Evolutionary conservation across 2,329 filamentous ascomycete species (phyloP).

Genomic region (Huntiella bhutanensis): DNA sequence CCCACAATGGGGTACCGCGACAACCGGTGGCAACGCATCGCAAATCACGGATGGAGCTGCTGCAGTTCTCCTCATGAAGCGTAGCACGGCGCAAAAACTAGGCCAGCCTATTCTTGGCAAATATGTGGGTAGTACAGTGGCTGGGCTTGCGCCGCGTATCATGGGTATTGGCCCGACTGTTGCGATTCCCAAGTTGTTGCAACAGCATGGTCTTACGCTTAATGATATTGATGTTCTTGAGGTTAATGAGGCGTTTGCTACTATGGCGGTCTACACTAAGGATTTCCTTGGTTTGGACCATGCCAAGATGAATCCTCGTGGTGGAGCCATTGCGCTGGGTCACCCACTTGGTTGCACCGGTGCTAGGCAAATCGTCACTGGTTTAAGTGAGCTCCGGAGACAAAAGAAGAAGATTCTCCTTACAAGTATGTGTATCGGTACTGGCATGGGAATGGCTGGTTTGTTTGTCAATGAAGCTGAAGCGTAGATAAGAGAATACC

Average conservation of each 20-base stretch:
- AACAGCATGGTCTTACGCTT: conserved; percentile 56
- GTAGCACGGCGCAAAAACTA: conserved; percentile 68
- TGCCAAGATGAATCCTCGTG: conserved; percentile 62
- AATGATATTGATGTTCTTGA: conserved; percentile 79
- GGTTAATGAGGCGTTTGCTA: conserved; percentile 94
- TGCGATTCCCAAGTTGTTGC: conserved; percentile 65
- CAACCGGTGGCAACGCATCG: conserved; percentile 82
- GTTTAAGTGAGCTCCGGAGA: conserved; percentile 65
- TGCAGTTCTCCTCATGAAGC: conserved; percentile 82
- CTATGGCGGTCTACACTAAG: conserved; percentile 90
- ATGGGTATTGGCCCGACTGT: conserved; percentile 83
- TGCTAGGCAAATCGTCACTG: conserved; percentile 68
- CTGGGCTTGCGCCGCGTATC: conserved; percentile 77
- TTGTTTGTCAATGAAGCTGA: conserved; percentile 40
- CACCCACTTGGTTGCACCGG: conserved; percentile 70
- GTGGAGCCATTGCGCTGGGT: conserved; percentile 66
- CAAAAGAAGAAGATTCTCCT: conserved; percentile 79
- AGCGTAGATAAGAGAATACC: neutral
- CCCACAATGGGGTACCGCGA: conserved; percentile 68
- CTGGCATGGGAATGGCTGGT: conserved; percentile 50
- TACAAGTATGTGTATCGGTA: conserved; percentile 75
- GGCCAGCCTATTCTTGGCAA: conserved; percentile 87
- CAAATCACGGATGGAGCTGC: conserved; percentile 91
- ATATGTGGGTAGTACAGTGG: conserved; percentile 78
- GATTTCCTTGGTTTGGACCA: conserved; percentile 51